Percentiles rank a stretch among this genome's conserved stretches.
These are phyloP conservation scores for Aspergillus steynii DNA, from an alignment of 495 filamentous ascomycete genomes.

Conservation along the genomic window DNA sequence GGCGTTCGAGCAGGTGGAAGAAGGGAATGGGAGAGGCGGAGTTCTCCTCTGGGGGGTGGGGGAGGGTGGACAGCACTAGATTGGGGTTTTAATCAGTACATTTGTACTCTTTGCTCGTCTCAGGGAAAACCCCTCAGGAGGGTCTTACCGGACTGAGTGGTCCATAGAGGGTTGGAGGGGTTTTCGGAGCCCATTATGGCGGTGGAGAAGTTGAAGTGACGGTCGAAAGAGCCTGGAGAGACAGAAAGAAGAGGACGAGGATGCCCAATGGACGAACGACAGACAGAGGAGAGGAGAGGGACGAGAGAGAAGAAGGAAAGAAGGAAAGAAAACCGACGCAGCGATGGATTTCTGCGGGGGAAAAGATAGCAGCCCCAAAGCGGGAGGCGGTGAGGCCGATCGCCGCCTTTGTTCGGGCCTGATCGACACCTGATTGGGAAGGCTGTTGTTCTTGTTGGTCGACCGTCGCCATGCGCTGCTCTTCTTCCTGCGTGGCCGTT, in stretches of 20 bases:
- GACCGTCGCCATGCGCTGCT: neutral
- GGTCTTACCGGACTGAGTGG: slow-evolving; percentile 28
- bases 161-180: slow-evolving; percentile 28
- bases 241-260: slow-evolving; percentile 1
- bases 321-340: slow-evolving; percentile 3
- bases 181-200: slow-evolving; percentile 36
- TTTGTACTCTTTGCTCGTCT: neutral
- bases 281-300: slow-evolving; percentile 11
- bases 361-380: neutral
- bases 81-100: neutral
- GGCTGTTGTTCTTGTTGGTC: neutral
- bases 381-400: slow-evolving; percentile 9
- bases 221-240: neutral
- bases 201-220: slow-evolving; percentile 9
- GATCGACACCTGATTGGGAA: neutral
- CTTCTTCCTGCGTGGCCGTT: neutral
- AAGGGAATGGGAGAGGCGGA: slow-evolving; percentile 80
- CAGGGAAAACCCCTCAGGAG: neutral
- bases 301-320: slow-evolving; percentile 11
- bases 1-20: slow-evolving; percentile 86
- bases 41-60: slow-evolving; percentile 54
- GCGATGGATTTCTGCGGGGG: neutral
- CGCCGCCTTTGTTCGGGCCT: neutral
- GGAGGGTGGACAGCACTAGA: slow-evolving; percentile 48
- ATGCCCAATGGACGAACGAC: slow-evolving; percentile 11